phyloP scores from a whole-genome alignment of 306 rosid species.

The Medicago ruthenica region DNA sequence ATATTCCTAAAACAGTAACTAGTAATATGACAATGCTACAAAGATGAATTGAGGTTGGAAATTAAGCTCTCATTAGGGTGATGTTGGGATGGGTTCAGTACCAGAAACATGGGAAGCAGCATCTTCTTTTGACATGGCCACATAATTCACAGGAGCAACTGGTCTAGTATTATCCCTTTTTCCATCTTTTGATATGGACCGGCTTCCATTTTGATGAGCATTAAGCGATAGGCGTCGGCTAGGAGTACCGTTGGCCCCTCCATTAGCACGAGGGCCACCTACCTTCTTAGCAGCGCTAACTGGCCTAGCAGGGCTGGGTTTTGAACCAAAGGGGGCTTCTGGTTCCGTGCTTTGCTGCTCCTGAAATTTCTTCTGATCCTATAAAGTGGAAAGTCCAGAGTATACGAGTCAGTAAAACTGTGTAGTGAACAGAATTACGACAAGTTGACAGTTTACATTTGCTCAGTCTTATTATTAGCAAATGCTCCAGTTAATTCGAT shows the following conservation, averaged over 20 bases:
- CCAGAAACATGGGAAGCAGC: slow-evolving; percentile 82
- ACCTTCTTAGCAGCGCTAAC: slow-evolving; percentile 75
- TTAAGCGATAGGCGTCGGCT: slow-evolving; percentile 87
- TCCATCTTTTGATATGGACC: slow-evolving; percentile 74
- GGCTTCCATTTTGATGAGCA: slow-evolving; percentile 83
- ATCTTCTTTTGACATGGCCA: slow-evolving; percentile 88
- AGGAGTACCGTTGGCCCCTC: slow-evolving; percentile 87
- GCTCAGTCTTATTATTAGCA: slow-evolving; percentile 3
- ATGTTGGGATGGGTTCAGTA: slow-evolving; percentile 65
- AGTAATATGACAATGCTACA: slow-evolving; percentile 59
- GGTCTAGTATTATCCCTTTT: slow-evolving; percentile 72
- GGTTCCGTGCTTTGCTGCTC: slow-evolving; percentile 85
- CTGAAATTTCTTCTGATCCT: slow-evolving; percentile 93
- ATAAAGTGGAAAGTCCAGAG: slow-evolving; percentile 39
- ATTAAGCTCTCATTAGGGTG: slow-evolving; percentile 62
- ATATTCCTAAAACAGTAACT: slow-evolving; percentile 65
- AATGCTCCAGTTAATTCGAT: slow-evolving; percentile 21
- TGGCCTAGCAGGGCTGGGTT: slow-evolving; percentile 87
- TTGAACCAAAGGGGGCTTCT: slow-evolving; percentile 72
- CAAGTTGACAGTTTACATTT: slow-evolving; percentile 14
- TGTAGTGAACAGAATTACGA: slow-evolving; percentile 3
- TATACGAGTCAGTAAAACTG: slow-evolving; percentile 10
- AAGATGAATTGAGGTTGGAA: slow-evolving; percentile 46
- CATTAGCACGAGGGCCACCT: slow-evolving; percentile 78
- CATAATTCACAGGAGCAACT: slow-evolving; percentile 80